phyloP scores from a whole-genome alignment of 2,329 filamentous ascomycete species.

The Teratosphaeria viscida region DNA sequence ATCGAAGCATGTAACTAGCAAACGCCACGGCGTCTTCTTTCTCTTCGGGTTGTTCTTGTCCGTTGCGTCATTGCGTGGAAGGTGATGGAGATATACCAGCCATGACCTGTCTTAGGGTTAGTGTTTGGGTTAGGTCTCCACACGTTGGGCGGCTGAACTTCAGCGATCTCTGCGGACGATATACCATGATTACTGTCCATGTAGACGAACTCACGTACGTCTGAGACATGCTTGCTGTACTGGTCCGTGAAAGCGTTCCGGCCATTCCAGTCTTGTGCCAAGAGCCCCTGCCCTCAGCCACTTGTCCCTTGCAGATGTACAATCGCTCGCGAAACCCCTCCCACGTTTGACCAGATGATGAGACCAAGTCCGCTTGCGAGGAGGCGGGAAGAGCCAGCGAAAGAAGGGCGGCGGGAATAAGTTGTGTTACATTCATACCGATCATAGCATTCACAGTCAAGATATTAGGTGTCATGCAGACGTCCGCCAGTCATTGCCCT shows the following conservation, averaged over 20 bases:
- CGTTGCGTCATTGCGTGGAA: no score
- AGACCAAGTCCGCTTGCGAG: no score
- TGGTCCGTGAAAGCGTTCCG: no score
- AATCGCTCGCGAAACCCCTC: no score
- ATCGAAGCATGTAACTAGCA: not conserved
- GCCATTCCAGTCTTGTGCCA: no score
- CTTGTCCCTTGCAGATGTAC: no score
- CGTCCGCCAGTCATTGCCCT: not conserved
- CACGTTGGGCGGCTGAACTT: not conserved
- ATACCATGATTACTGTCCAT: no score
- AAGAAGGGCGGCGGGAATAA: not conserved
- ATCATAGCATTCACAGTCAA: not conserved
- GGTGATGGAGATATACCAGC: not conserved
- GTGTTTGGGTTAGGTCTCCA: not conserved
- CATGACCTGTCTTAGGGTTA: not conserved
- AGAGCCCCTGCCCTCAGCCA: no score
- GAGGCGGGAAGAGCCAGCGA: not conserved
- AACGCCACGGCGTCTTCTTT: not conserved
- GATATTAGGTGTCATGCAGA: not conserved
- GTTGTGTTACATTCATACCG: not conserved
- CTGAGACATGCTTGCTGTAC: no score
- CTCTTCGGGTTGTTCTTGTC: not conserved
- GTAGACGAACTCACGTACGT: no score
- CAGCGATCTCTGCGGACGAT: not conserved
- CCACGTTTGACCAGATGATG: no score